phyloP scores from a whole-genome alignment of 164 flowering plant species.

The Vitis riparia region DNA sequence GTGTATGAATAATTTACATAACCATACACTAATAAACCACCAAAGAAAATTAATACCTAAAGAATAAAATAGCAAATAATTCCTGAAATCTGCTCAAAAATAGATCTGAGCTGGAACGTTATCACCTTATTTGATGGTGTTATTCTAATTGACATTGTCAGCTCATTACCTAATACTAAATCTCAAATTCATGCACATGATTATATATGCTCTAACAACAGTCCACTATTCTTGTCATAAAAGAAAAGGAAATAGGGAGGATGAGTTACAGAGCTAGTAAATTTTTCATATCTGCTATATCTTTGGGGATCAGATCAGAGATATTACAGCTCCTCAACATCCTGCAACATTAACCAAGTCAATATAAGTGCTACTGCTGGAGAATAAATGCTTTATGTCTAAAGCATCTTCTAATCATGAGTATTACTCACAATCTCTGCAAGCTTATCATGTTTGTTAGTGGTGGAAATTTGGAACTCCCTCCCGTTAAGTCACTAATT shows the following conservation, averaged over 20 bases:
- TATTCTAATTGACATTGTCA: too few relatives aligned
- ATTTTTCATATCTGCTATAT: slow-evolving; percentile 9
- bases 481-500: slow-evolving; percentile 38
- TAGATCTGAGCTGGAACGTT: too few relatives aligned
- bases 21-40: too few relatives aligned
- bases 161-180: too few relatives aligned
- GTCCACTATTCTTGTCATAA: too few relatives aligned
- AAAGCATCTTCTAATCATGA: not conserved
- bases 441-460: slow-evolving; percentile 23
- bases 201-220: too few relatives aligned
- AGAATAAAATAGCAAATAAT: too few relatives aligned
- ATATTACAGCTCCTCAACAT: slow-evolving; percentile 41
- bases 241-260: not conserved
- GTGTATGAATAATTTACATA: too few relatives aligned
- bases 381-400: not conserved
- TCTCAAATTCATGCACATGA: too few relatives aligned
- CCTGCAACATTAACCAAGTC: slow-evolving; percentile 20
- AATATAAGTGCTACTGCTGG: not conserved
- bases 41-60: too few relatives aligned
- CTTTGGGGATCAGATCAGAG: slow-evolving; percentile 27
- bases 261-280: slow-evolving; percentile 24
- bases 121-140: too few relatives aligned
- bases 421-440: slow-evolving; percentile 24
- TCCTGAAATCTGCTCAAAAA: too few relatives aligned
- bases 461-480: slow-evolving; percentile 26